These are phyloP conservation scores for Xylaria sp. DNA, from an alignment of 2,329 filamentous ascomycete genomes.

Conservation along the genomic window DNA sequence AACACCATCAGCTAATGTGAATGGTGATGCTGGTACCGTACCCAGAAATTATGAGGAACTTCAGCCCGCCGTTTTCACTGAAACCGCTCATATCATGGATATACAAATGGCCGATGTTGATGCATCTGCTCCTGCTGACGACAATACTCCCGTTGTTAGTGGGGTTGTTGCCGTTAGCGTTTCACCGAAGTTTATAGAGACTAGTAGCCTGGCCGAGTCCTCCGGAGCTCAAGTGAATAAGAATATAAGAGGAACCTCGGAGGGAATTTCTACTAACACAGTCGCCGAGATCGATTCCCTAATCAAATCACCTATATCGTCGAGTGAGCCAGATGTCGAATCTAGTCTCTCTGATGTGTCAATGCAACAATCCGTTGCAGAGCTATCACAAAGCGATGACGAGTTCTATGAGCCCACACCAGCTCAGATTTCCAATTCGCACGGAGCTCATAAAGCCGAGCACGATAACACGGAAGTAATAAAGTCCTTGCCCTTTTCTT, in stretches of 20 bases:
- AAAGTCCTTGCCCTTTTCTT: background rate
- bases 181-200: background rate
- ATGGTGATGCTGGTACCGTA: slow-evolving; percentile 2
- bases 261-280: background rate
- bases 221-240: background rate
- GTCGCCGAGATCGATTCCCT: background rate
- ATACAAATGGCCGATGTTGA: slow-evolving; percentile 10
- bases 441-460: slow-evolving; percentile 18
- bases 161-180: background rate
- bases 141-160: background rate
- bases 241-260: background rate
- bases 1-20: background rate
- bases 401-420: slow-evolving; percentile 31
- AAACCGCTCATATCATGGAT: slow-evolving; percentile 14
- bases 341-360: slow-evolving; percentile 23
- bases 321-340: slow-evolving; percentile 13
- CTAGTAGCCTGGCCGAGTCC: background rate
- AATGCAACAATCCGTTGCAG: slow-evolving; percentile 28
- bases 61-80: slow-evolving; percentile 18
- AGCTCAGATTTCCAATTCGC: slow-evolving; percentile 30
- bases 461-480: slow-evolving; percentile 32
- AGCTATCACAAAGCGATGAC: slow-evolving; percentile 31
- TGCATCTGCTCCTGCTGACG: background rate
- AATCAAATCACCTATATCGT: background rate
- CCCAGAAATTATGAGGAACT: slow-evolving; percentile 19